A percentile compares a stretch with the other conserved stretches of the same genome.
These are phyloP conservation scores for Cryptococcus floricola DNA, from an alignment of 1,284 basidiomycete species.

Conservation along the genomic window DNA sequence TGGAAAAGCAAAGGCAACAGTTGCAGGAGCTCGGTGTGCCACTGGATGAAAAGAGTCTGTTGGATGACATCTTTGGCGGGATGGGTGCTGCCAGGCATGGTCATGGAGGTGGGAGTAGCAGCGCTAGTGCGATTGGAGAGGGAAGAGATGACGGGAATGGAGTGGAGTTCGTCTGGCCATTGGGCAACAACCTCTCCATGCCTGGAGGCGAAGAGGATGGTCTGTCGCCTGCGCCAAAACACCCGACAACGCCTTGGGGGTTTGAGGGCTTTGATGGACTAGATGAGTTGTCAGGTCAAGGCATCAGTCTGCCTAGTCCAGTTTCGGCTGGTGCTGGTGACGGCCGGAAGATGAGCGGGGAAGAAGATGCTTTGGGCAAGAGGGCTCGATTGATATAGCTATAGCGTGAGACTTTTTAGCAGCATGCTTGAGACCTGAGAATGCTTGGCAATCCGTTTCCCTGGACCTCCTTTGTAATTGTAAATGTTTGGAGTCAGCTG, in stretches of 20 bases:
- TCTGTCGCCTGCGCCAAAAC: not conserved
- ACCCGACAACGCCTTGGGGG: not conserved
- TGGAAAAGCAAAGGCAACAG: constrained; percentile 43
- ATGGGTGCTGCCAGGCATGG: constrained; percentile 1
- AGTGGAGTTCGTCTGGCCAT: not conserved
- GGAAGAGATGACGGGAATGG: not conserved
- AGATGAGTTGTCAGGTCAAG: constrained; percentile 2
- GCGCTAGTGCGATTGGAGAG: not conserved
- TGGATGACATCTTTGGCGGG: constrained; percentile 35
- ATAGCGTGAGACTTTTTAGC: too few relatives aligned
- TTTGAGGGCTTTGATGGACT: not conserved
- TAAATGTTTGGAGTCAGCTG: too few relatives aligned
- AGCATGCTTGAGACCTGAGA: not conserved
- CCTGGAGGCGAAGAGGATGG: not conserved
- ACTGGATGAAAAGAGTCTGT: constrained; percentile 25
- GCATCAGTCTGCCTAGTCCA: constrained; percentile 11
- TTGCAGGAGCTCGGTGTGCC: constrained; percentile 37
- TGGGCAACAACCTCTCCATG: not conserved
- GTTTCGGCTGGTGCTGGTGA: constrained; percentile 8
- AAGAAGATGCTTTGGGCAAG: not conserved
- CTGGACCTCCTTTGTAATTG: too few relatives aligned
- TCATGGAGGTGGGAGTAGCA: not conserved
- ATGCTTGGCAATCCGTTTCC: not conserved
- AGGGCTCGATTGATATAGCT: too few relatives aligned
- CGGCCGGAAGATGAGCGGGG: not conserved